These are phyloP conservation scores for Amaranthus hypochondriacus DNA, from an alignment of 148 eudicot genomes.

Conservation along the genomic window DNA sequence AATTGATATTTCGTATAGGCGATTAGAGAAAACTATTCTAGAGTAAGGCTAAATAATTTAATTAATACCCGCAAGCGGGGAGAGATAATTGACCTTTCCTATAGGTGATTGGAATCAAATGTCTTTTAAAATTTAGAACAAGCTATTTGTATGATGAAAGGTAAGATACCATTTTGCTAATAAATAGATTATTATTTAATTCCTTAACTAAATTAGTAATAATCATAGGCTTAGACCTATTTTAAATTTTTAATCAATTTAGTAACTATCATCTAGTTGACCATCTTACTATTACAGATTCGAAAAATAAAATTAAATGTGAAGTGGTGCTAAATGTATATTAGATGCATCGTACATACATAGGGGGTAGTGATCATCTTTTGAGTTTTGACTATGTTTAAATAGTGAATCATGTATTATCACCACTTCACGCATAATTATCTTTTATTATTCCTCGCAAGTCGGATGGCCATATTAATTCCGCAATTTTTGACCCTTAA, in stretches of 20 bases:
- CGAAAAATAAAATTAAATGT: background rate
- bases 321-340: constrained; percentile 10
- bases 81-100: too few species aligned
- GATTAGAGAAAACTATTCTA: too few species aligned
- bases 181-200: too few species aligned
- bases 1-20: too few species aligned
- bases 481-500: constrained; percentile 2
- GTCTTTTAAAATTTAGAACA: too few species aligned
- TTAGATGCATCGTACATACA: background rate
- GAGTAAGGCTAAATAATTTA: too few species aligned
- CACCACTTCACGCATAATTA: constrained; percentile 5
- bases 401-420: background rate
- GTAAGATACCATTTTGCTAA: too few species aligned
- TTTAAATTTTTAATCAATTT: background rate
- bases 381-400: background rate
- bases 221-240: too few species aligned
- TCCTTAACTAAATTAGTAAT: too few species aligned
- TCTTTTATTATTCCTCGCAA: background rate
- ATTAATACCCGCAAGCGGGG: too few species aligned
- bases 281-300: background rate
- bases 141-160: too few species aligned
- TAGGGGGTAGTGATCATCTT: background rate
- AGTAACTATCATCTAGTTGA: background rate
- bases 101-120: too few species aligned
- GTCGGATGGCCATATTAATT: background rate